phyloP scores from a whole-genome alignment of 2,329 filamentous ascomycete genomes.

The Nigrograna mackinnonii region DNA sequence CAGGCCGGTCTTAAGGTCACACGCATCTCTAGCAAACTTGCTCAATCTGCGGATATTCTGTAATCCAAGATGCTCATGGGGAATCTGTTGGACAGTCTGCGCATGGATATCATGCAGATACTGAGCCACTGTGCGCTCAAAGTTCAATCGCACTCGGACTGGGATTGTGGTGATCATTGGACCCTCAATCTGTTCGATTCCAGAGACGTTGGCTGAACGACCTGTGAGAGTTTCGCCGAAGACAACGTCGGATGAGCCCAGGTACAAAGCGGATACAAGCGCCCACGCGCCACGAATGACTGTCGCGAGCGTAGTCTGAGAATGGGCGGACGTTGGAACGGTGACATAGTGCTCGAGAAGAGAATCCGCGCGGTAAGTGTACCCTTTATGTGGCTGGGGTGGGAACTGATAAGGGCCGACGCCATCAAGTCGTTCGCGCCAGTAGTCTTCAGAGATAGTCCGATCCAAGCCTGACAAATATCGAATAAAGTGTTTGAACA shows the following conservation, averaged over 20 bases:
- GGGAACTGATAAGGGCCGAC: slow-evolving; percentile 55
- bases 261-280: slow-evolving; percentile 59
- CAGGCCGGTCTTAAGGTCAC: slow-evolving; percentile 38
- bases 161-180: slow-evolving; percentile 66
- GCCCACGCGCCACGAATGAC: slow-evolving; percentile 65
- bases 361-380: slow-evolving; percentile 54
- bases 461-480: slow-evolving; percentile 50
- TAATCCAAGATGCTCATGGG: slow-evolving; percentile 66
- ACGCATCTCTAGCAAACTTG: slow-evolving; percentile 36
- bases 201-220: slow-evolving; percentile 50
- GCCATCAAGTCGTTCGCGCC: slow-evolving; percentile 50
- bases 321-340: slow-evolving; percentile 31
- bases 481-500: slow-evolving; percentile 55
- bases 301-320: slow-evolving; percentile 52
- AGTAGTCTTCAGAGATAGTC: slow-evolving; percentile 48
- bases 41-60: slow-evolving; percentile 59
- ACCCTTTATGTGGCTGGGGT: slow-evolving; percentile 48
- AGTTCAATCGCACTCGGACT: slow-evolving; percentile 53
- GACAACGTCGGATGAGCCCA: slow-evolving; percentile 55
- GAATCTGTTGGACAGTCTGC: slow-evolving; percentile 60
- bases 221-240: slow-evolving; percentile 66
- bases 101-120: slow-evolving; percentile 63
- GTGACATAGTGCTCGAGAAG: slow-evolving; percentile 53
- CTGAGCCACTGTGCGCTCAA: slow-evolving; percentile 48
- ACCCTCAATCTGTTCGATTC: slow-evolving; percentile 59